A percentile compares a stretch with the other conserved stretches of the same genome.
These are phyloP conservation scores for Amesomyces nigricolor DNA, from an alignment of 2,329 filamentous ascomycete genomes.

Conservation along the genomic window DNA sequence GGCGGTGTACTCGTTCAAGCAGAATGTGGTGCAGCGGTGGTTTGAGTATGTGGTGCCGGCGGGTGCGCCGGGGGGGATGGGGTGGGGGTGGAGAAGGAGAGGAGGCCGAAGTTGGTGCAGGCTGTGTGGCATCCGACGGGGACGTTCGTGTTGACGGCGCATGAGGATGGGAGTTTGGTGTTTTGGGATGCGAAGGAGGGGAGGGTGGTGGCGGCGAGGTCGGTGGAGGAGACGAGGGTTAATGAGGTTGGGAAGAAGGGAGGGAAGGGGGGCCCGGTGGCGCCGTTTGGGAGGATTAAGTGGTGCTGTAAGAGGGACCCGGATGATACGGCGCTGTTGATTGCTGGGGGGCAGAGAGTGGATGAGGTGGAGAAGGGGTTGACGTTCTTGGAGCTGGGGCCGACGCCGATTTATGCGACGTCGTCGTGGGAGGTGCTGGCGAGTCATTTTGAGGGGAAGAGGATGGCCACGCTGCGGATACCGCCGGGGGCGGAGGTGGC, in stretches of 20 bases:
- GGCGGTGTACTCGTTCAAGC: conserved; percentile 90
- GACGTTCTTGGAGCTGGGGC: conserved; percentile 83
- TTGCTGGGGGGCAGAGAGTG: conserved; percentile 72
- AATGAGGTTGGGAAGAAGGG: conserved; percentile 55
- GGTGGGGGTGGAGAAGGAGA: conserved; percentile 52
- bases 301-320: conserved; percentile 96
- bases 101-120: conserved; percentile 71
- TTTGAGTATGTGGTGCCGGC: conserved; percentile 77
- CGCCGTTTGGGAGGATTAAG: conserved; percentile 70
- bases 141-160: conserved; percentile 77
- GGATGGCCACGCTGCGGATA: conserved; percentile 64
- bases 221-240: conserved; percentile 66
- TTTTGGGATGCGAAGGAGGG: conserved; percentile 94
- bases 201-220: conserved; percentile 75
- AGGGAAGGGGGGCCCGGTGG: conserved; percentile 54
- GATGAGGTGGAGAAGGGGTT: conserved; percentile 67
- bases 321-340: conserved; percentile 83
- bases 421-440: conserved; percentile 81
- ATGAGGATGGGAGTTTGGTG: conserved; percentile 86
- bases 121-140: conserved; percentile 94
- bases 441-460: conserved; percentile 73
- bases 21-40: conserved; percentile 70
- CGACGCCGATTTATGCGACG: conserved; percentile 85
- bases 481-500: conserved; percentile 71
- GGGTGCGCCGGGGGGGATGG: conserved; percentile 79